A percentile compares a stretch with the other conserved stretches of the same genome.
phyloP scores from a whole-genome alignment of 495 filamentous ascomycete species.

The Durotheca rogersii region DNA sequence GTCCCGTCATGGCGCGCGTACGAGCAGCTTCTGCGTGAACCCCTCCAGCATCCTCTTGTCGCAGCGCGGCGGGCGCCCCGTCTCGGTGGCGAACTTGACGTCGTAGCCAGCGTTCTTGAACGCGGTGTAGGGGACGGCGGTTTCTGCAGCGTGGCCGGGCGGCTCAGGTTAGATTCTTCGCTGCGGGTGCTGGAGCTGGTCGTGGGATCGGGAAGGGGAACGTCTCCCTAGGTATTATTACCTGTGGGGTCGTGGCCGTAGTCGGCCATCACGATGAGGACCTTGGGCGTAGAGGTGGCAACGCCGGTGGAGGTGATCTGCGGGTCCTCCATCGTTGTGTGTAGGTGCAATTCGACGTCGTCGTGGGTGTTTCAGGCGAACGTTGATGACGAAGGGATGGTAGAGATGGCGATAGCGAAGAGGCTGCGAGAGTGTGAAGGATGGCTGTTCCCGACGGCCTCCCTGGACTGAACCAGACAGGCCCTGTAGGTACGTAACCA shows the following conservation, averaged over 20 bases:
- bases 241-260: constrained; percentile 60
- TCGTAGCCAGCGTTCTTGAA: constrained; percentile 55
- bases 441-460: too few relatives aligned
- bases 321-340: constrained; percentile 23
- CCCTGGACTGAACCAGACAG: too few relatives aligned
- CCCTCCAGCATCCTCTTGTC: constrained; percentile 55
- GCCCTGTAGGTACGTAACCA: too few relatives aligned
- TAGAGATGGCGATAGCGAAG: background rate
- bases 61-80: constrained; percentile 48
- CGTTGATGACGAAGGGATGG: background rate
- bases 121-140: constrained; percentile 49
- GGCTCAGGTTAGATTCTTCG: background rate
- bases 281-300: constrained; percentile 24
- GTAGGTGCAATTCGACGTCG: background rate
- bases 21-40: constrained; percentile 54
- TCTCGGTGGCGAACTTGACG: constrained; percentile 54
- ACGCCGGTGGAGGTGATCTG: constrained; percentile 25
- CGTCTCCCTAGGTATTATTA: constrained; percentile 26
- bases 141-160: constrained; percentile 44
- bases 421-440: too few relatives aligned
- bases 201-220: too few relatives aligned
- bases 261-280: constrained; percentile 54
- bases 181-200: background rate
- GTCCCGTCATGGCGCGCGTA: constrained; percentile 42
- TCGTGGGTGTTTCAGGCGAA: background rate